Percentiles rank a stretch among this genome's conserved stretches.
Evolutionary conservation across 2,329 filamentous ascomycete genomes (phyloP).

Genomic region (Cercospora sojina): DNA sequence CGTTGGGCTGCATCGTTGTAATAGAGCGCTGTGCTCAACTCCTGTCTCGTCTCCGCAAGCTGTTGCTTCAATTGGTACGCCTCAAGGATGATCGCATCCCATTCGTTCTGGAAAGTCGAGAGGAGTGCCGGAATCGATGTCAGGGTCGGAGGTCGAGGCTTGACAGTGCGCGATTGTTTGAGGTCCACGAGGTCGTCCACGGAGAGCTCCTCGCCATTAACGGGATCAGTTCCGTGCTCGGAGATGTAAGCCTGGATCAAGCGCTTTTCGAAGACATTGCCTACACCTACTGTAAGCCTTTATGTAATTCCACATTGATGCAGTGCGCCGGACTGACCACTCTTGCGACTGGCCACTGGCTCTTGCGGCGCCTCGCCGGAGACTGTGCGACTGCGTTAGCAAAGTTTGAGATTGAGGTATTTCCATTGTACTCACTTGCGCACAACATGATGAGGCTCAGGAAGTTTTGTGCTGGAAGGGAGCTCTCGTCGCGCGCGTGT

Average conservation of each 20-base stretch:
- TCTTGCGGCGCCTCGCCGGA: slow-evolving; percentile 95
- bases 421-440: slow-evolving; percentile 38
- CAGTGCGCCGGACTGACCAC: slow-evolving; percentile 58
- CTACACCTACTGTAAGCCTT: slow-evolving; percentile 48
- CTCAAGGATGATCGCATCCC: slow-evolving; percentile 90
- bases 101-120: slow-evolving; percentile 95
- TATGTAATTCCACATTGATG: slow-evolving; percentile 33
- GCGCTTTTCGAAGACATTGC: slow-evolving; percentile 90
- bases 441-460: slow-evolving; percentile 37
- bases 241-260: slow-evolving; percentile 93
- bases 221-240: slow-evolving; percentile 89
- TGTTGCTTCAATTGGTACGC: slow-evolving; percentile 89
- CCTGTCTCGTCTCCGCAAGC: slow-evolving; percentile 83
- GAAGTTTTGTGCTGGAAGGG: not conserved
- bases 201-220: slow-evolving; percentile 80
- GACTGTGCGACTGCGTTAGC: slow-evolving; percentile 56
- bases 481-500: slow-evolving; percentile 1
- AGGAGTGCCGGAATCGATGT: slow-evolving; percentile 95
- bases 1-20: slow-evolving; percentile 96
- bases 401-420: not conserved
- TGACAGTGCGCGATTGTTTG: slow-evolving; percentile 78
- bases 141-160: slow-evolving; percentile 85
- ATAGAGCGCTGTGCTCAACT: slow-evolving; percentile 90
- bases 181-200: slow-evolving; percentile 84
- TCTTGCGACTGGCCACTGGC: slow-evolving; percentile 92